Base-by-base conservation (phyloP, 2,329 filamentous ascomycete genomes). In the Phyllosticta capitalensis region DNA sequence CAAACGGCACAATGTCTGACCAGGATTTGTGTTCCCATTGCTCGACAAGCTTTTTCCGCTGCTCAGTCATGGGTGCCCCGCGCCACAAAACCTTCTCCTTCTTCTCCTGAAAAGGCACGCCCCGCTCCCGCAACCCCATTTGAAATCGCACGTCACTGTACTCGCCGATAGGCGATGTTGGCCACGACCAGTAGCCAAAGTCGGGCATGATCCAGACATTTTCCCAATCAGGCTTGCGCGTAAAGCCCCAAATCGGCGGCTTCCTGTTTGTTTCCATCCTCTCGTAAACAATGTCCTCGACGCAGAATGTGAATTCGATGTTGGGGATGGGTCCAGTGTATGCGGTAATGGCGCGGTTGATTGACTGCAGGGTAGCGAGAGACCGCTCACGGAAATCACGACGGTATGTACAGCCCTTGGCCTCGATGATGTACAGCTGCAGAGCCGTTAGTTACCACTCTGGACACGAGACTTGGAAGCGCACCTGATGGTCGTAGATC, bases 341-440 rank as follows among this genome's bases (percentile, higher is more conserved):
- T 10, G 82, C 79, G 28, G 78, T 64, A 12, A 83, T 67, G 5
- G 81, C 80, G 61, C 78, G 76, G 66, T 83, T 71, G 63, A 84
- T 74, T 63, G 81, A 78, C 66, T 81, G 76, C 0, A 84, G 74
- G 9, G 78, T 76, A n/a, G 81, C 79, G 14, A 69, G 66, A 6
- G 65, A 64, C 19, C 71, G 70, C 14, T 66, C 65, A 54, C 58
- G 58, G 54, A 56, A 59, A n/a, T 59, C 58, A 21, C 58, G 58
- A n/a, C 63, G 58, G 48, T 66, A 58, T 24, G 64, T 65, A n/a
- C 64, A 64, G 21, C 61, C 61, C 9, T 63, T 67, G 4, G 65
- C 62, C 7, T 69, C 66, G 5, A 73, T 62, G 30, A 74, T 65
- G 54, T 71, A 73, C 21, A 74, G 64, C 67, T 75, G 22, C 24